These are phyloP conservation scores for Botrytis squamosa DNA, from an alignment of 2,329 filamentous ascomycete species.

Conservation along the genomic window DNA sequence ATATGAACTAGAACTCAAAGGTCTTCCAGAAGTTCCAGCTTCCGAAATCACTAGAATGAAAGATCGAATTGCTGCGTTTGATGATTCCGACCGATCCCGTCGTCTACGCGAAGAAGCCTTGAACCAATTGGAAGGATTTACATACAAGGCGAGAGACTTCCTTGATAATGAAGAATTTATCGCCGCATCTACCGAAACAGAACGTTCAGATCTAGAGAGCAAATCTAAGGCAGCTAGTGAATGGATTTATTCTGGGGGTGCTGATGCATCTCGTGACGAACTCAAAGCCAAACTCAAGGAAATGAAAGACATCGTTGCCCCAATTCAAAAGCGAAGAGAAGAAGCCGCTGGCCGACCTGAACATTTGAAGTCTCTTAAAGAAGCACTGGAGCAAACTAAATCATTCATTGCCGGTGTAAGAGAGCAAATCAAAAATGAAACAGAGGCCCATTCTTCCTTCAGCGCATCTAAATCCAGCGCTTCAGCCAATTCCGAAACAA, in stretches of 20 bases:
- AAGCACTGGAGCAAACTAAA: slow-evolving; percentile 68
- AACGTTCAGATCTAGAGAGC: slow-evolving; percentile 65
- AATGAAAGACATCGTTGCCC: slow-evolving; percentile 74
- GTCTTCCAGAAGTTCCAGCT: slow-evolving; percentile 33
- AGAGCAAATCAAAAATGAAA: slow-evolving; percentile 69
- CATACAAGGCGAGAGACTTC: slow-evolving; percentile 83
- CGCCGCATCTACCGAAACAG: slow-evolving; percentile 64
- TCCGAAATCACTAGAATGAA: slow-evolving; percentile 39
- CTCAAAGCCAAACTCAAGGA: slow-evolving; percentile 74
- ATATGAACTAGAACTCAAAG: slow-evolving; percentile 33
- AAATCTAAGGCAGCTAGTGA: slow-evolving; percentile 71
- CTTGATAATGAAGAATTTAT: slow-evolving; percentile 75
- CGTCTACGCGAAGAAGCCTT: slow-evolving; percentile 78
- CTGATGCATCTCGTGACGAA: slow-evolving; percentile 70
- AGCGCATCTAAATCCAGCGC: slow-evolving; percentile 47
- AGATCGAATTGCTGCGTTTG: slow-evolving; percentile 78
- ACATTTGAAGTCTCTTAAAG: slow-evolving; percentile 64
- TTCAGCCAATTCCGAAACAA: slow-evolving; percentile 33
- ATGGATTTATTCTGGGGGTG: slow-evolving; percentile 87
- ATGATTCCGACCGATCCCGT: slow-evolving; percentile 77
- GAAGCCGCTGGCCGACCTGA: slow-evolving; percentile 72
- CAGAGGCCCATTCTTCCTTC: slow-evolving; percentile 55
- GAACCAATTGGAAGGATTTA: slow-evolving; percentile 91
- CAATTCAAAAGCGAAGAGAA: slow-evolving; percentile 71
- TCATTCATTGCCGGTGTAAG: slow-evolving; percentile 70